A percentile compares a stretch with the other conserved stretches of the same genome.
phyloP scores from a whole-genome alignment of 805 yeast species.

The Wickerhamomyces bovis region DNA sequence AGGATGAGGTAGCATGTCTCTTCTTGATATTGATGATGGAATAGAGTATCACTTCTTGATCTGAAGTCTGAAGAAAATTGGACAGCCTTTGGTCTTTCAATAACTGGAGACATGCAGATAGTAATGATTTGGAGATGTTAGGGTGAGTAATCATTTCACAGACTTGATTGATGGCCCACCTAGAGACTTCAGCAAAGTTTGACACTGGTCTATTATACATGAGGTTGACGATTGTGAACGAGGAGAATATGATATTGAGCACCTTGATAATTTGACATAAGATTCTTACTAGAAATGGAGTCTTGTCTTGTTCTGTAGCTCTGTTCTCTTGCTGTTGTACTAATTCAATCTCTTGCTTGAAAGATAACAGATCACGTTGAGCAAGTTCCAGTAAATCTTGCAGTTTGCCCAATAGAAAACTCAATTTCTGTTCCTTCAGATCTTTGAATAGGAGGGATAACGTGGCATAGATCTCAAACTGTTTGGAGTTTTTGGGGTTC shows the following conservation, averaged over 20 bases:
- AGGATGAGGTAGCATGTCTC: conserved; percentile 11
- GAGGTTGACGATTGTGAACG: conserved; percentile 2
- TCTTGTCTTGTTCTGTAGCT: conserved; percentile 1
- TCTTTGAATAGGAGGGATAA: conserved; percentile 18
- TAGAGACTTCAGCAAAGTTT: neutral
- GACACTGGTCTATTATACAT: neutral
- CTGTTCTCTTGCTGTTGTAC: conserved; percentile 1
- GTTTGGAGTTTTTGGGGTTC: conserved; percentile 8
- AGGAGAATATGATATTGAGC: conserved; percentile 12
- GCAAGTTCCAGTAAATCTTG: conserved; percentile 6
- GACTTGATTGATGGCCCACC: conserved; percentile 14
- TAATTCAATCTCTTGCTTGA: conserved; percentile 7
- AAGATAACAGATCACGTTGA: conserved; percentile 7
- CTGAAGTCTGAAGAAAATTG: conserved; percentile 2
- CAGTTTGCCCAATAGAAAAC: conserved; percentile 2
- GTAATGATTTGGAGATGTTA: conserved; percentile 16
- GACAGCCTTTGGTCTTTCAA: conserved; percentile 18
- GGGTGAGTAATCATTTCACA: conserved; percentile 8
- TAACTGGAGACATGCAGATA: conserved; percentile 22
- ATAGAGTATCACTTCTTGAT: conserved; percentile 17
- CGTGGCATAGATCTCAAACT: conserved; percentile 24
- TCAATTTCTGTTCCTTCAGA: conserved; percentile 11
- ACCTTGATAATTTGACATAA: conserved; percentile 21
- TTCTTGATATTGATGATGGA: conserved; percentile 19
- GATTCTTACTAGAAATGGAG: conserved; percentile 20